Conservation (phyloP, 352 stramenopile species). For the Globisporangium yorkense region DNA sequence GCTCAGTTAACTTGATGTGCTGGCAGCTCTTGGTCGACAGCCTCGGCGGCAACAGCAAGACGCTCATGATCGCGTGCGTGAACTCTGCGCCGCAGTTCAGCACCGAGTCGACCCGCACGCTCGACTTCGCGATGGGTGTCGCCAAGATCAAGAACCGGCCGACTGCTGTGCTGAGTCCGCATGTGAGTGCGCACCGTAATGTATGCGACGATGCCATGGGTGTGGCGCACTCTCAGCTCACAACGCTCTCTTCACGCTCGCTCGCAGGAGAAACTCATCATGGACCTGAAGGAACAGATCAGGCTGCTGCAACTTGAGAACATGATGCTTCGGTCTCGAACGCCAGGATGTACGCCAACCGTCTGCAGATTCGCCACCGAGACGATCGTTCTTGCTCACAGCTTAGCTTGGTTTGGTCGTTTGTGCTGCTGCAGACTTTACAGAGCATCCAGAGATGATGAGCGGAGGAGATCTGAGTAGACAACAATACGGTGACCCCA, state of each 20-base stretch:
- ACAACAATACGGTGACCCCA: neutral
- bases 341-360: constrained; percentile 49
- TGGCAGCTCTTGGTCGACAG: constrained; percentile 58
- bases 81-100: constrained; percentile 50
- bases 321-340: constrained; percentile 55
- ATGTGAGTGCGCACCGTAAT: constrained; percentile 20
- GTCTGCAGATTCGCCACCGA: neutral
- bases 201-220: neutral
- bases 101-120: constrained; percentile 54
- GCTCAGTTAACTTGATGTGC: neutral
- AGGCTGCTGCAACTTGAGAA: constrained; percentile 64
- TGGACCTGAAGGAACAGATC: constrained; percentile 64
- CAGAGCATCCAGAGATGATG: constrained; percentile 24
- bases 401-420: neutral
- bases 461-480: constrained; percentile 1
- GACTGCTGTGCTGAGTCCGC: constrained; percentile 54
- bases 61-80: constrained; percentile 75
- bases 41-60: constrained; percentile 68
- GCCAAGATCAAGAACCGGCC: constrained; percentile 75
- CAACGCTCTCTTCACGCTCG: neutral
- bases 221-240: neutral
- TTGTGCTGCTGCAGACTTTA: constrained; percentile 29
- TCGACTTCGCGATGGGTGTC: constrained; percentile 78
- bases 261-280: constrained; percentile 59
- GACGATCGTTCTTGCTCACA: too few species aligned